A percentile compares a stretch with the other conserved stretches of the same genome.
Evolutionary conservation across 2,329 filamentous ascomycete species (phyloP).

Genomic region (Aspergillus sergii): DNA sequence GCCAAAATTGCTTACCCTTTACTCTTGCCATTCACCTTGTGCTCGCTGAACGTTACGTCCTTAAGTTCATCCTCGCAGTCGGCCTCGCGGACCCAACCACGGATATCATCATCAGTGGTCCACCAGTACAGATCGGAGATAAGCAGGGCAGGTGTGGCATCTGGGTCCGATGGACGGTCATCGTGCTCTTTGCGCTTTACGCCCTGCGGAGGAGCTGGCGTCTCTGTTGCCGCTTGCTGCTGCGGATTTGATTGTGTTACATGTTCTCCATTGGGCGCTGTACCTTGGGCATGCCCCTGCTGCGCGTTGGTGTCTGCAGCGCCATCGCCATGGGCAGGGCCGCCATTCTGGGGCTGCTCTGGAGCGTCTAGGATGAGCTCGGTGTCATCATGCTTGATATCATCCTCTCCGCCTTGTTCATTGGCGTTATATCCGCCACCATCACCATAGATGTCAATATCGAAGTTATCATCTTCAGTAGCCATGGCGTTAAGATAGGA

Average conservation of each 20-base stretch:
- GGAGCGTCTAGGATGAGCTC: constrained; percentile 44
- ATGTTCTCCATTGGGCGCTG: constrained; percentile 29
- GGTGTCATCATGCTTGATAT: constrained; percentile 41
- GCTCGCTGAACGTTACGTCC: constrained; percentile 95
- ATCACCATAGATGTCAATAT: constrained; percentile 71
- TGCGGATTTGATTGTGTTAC: constrained; percentile 24
- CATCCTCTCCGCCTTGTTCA: constrained; percentile 47
- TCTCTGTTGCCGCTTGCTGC: constrained; percentile 24
- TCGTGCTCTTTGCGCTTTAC: constrained; percentile 64
- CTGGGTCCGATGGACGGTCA: constrained; percentile 59
- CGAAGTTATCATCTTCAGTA: constrained; percentile 68
- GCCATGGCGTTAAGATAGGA: constrained; percentile 45
- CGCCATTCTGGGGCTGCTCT: constrained; percentile 34
- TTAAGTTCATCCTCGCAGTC: constrained; percentile 81
- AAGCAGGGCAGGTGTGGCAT: constrained; percentile 72
- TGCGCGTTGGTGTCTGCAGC: constrained; percentile 24
- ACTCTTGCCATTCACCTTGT: constrained; percentile 98
- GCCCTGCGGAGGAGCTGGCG: constrained; percentile 53
- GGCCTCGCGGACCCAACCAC: constrained; percentile 80
- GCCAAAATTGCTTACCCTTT: constrained; percentile 71
- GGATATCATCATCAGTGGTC: constrained; percentile 93
- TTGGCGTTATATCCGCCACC: constrained; percentile 51
- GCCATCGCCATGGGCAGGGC: constrained; percentile 18
- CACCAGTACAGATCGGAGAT: constrained; percentile 95
- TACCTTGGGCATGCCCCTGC: constrained; percentile 28